Percentiles rank a stretch among this genome's conserved stretches.
Evolutionary conservation across 2,329 filamentous ascomycete species (phyloP).

Genomic region (Aspergillus sp.): DNA sequence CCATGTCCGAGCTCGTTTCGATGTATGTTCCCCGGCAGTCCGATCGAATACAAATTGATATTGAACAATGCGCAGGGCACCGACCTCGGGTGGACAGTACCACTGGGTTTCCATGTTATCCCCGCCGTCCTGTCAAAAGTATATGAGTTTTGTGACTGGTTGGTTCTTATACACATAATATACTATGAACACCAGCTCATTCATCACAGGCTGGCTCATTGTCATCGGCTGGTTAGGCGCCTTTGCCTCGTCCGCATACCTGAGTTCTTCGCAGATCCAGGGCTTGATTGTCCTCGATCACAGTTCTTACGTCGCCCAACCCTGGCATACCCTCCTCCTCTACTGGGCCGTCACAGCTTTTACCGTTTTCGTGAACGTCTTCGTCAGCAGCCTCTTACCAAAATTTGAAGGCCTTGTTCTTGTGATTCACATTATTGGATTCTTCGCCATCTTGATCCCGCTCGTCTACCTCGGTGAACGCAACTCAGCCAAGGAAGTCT

Average conservation of each 20-base stretch:
- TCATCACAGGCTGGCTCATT: constrained; percentile 32
- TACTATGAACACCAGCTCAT: too few relatives aligned
- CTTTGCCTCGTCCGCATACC: constrained; percentile 32
- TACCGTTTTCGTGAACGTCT: constrained; percentile 39
- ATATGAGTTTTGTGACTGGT: constrained; percentile 34
- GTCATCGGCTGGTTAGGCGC: constrained; percentile 41
- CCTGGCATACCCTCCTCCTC: constrained; percentile 49
- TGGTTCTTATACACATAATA: too few relatives aligned
- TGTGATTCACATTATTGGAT: constrained; percentile 48
- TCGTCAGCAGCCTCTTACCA: constrained; percentile 40
- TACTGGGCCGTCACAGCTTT: constrained; percentile 40
- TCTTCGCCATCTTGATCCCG: constrained; percentile 49
- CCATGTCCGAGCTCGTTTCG: constrained; percentile 28
- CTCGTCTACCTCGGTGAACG: constrained; percentile 40
- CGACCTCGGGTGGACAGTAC: constrained; percentile 34
- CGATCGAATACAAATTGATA: too few relatives aligned
- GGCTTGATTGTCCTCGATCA: constrained; percentile 35
- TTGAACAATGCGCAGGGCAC: constrained; percentile 10
- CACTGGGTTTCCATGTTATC: constrained; percentile 40
- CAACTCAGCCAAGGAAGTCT: constrained; percentile 38
- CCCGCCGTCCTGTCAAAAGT: constrained; percentile 25
- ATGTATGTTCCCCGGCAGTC: constrained; percentile 9
- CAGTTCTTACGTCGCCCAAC: constrained; percentile 28
- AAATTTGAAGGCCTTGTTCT: constrained; percentile 46
- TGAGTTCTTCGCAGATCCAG: constrained; percentile 31